Base-by-base conservation (phyloP, 2,329 filamentous ascomycete species). In the Coleophoma eucalyptorum region DNA sequence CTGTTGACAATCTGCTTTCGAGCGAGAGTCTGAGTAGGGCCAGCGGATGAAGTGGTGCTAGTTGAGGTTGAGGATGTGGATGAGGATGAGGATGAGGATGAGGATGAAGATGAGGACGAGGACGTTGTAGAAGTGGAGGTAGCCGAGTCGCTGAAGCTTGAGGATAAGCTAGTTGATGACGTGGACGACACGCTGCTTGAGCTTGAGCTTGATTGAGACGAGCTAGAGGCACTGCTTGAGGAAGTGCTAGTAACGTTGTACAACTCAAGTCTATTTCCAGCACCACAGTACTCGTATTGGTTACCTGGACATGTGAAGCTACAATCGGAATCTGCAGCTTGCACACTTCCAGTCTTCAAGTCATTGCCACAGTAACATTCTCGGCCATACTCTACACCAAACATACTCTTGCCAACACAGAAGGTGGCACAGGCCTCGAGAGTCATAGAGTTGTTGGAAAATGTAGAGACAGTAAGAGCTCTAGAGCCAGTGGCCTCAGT, bases 351-450 rank as follows among this genome's bases (percentile, higher is more conserved):
- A 7, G 47, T 38, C 3, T 35, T 37, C 10, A 66, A 45, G 1
- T 48, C 46, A 51, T 65, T 64, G 18, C 64, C 66, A 51, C 67
- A 69, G 48, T 61, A 61, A 48, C 68, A 71, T 56, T 71, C 67
- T 42, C 62, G 50, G 33, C 62, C 60, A 55, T 69, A 73, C 50
- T 74, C 71, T 7, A 69, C 63, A 38, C 70, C 71, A 26, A 67
- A 68, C 52, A 64, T 68, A 2, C 51, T 60, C 34, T 63, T 68
- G 1, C 58, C 62, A 6, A 48, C 46, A 43, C 64, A 69, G 38
- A 63, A 60, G 0, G 54, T 43, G 13, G 57, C 58, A 43, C 68
- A 71, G 8, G 53, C 58, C 46, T 69, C 62, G 41, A 68, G 54
- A 4, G 65, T 65, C 65, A 67, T 67, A n/a, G 50, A 46, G 48